A percentile compares a stretch with the other conserved stretches of the same genome.
These are phyloP conservation scores for Solioccasus polychromus DNA, from an alignment of 768 basidiomycete species.

Conservation along the genomic window DNA sequence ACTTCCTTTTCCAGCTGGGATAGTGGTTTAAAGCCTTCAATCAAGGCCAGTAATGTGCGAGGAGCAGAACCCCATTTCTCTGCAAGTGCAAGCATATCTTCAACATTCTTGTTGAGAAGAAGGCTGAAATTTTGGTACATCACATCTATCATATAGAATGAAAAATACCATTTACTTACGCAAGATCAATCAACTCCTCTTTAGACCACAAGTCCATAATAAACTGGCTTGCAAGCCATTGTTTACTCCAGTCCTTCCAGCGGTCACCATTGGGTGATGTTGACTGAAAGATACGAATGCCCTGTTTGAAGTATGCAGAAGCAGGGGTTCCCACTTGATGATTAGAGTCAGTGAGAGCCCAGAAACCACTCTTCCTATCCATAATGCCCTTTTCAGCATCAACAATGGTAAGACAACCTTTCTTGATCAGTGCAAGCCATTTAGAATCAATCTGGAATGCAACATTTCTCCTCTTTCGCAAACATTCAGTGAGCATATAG, in stretches of 20 bases:
- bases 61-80: no score
- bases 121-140: no score
- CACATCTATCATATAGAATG: no score
- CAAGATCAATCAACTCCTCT: conserved; percentile 3
- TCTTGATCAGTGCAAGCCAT: no score
- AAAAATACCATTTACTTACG: conserved; percentile 5
- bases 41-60: no score
- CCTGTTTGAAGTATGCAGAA: background rate
- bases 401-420: background rate
- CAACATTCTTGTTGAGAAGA: no score
- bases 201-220: conserved; percentile 3
- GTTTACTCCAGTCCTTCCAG: conserved; percentile 7
- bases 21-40: no score
- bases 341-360: conserved; percentile 6
- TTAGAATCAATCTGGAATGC: no score
- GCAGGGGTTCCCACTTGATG: background rate
- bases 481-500: no score
- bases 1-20: no score
- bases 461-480: no score
- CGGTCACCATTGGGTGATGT: background rate
- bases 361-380: background rate
- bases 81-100: no score
- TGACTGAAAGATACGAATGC: conserved; percentile 3
- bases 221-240: background rate
- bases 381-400: background rate